Percentiles rank a stretch among this genome's conserved stretches.
phyloP scores from a whole-genome alignment of 1,284 basidiomycete genomes.

The Apiotrichum veenhuisii region DNA sequence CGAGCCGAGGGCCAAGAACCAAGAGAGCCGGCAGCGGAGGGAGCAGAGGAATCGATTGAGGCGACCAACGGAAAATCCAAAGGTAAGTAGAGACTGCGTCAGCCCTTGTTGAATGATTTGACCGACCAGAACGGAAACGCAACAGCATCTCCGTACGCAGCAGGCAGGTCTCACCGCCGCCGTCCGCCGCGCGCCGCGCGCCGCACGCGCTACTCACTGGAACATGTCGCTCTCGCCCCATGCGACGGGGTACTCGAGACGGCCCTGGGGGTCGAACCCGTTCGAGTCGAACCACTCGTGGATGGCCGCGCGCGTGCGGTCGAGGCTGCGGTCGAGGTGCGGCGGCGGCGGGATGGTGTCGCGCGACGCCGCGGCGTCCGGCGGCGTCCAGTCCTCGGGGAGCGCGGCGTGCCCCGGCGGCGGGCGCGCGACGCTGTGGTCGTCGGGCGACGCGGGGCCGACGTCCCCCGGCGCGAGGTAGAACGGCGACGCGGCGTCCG shows the following conservation, averaged over 20 bases:
- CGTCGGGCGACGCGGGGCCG: conserved; percentile 40
- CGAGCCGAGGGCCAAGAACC: no score
- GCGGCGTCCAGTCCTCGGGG: conserved; percentile 5
- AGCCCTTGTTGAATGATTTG: no score
- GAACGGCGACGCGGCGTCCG: conserved; percentile 38
- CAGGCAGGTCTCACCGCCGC: no score
- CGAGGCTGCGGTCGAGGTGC: conserved; percentile 11
- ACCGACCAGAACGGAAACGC: no score
- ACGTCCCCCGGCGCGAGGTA: conserved; percentile 38
- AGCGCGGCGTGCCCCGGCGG: conserved; percentile 9
- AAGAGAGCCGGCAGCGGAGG: no score
- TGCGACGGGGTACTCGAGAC: conserved; percentile 43
- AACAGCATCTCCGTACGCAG: no score
- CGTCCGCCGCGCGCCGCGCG: no score
- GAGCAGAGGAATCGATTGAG: no score
- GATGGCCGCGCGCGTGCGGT: conserved; percentile 16
- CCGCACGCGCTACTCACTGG: conserved; percentile 43
- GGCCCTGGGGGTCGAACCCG: conserved; percentile 34
- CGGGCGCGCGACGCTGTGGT: conserved; percentile 31
- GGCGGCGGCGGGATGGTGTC: conserved; percentile 9
- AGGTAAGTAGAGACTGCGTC: not conserved
- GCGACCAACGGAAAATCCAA: no score
- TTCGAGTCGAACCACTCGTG: conserved; percentile 25
- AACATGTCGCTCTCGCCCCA: conserved; percentile 50
- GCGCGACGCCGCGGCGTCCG: not conserved